These are phyloP conservation scores for Wickerhamomyces mucosus DNA, from an alignment of 805 yeast genomes.

Conservation along the genomic window DNA sequence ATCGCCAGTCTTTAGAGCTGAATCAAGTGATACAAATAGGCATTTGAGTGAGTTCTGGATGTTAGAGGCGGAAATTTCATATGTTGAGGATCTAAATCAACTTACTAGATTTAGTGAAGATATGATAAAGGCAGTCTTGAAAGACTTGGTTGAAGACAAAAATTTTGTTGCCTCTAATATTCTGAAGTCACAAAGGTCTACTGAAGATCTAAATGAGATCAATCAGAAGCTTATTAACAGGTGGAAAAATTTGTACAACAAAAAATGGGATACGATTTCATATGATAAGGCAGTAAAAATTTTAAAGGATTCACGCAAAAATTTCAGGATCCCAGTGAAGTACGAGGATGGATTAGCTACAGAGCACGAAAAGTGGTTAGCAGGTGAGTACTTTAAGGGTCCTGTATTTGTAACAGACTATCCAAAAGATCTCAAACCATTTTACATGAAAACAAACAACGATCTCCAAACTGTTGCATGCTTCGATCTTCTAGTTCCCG, in stretches of 20 bases:
- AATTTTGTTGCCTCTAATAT: conserved; percentile 17
- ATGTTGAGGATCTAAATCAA: conserved; percentile 45
- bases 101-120: conserved; percentile 58
- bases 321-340: conserved; percentile 33
- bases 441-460: conserved; percentile 68
- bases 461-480: conserved; percentile 67
- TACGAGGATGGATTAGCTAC: conserved; percentile 74
- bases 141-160: conserved; percentile 19
- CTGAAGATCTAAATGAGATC: conserved; percentile 24
- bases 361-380: conserved; percentile 88
- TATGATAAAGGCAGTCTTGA: conserved; percentile 51
- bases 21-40: conserved; percentile 79
- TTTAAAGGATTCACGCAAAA: conserved; percentile 23
- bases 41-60: conserved; percentile 96
- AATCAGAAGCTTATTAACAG: conserved; percentile 28
- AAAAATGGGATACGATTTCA: conserved; percentile 60
- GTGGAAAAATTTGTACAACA: conserved; percentile 47
- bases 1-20: conserved; percentile 92
- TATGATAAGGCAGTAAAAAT: conserved; percentile 68
- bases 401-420: conserved; percentile 90
- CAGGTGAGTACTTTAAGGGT: conserved; percentile 52
- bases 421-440: conserved; percentile 73
- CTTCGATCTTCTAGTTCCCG: conserved; percentile 83
- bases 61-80: conserved; percentile 86
- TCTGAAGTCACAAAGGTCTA: conserved; percentile 26